Evolutionary conservation across 768 basidiomycete genomes (phyloP), one percentile per base, ranked within the genome.

Genomic region (Tephrocybe sp.): DNA sequence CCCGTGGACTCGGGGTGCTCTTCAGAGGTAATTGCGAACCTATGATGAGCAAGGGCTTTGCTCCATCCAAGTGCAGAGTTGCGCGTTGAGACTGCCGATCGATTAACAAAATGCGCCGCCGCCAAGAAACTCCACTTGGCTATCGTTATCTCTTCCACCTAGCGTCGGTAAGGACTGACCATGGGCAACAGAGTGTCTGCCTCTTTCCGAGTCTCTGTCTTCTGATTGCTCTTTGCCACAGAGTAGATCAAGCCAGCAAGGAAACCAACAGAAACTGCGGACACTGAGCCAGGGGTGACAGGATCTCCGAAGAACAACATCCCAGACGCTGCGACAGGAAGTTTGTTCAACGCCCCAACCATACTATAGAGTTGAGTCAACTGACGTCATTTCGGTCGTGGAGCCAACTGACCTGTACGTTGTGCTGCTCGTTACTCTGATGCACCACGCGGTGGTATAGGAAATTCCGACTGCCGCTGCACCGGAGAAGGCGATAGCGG

Each of bases 371-470:
- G 7, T 10, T n/a, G 15, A 44, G 47, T 41, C 18, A 23, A 21
- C 8, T 17, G 11, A 15, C 6, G 18, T 32, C 10, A 10, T 11
- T 51, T 38, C 44, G 34, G 26, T 5, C 33, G 36, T 2, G 43
- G 10, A 25, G 38, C 23, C 18, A 30, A 49, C 78, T 43, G 53
- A 89, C 88, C 92, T 95, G 73, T 98, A 99, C n/a, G 97, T 99
- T 39, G 97, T 98, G 56, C 95, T 98, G 58, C 90, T 92, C 24
- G 96, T 98, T 18, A 87, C 87, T 42, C 97, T 86, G 26, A 99
- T 84, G 66, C 97, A 98, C 97, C 97, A 99, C 9, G 97, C 96
- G 7, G 97, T 99, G 7, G 94, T 93, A 66, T 94, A 99, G 11
- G 94, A 98, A 62, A 99, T 99, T 40, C 93, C 93, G 25, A 97